Percentiles rank a stretch among this genome's conserved stretches.
Evolutionary conservation across 352 stramenopile species (phyloP).

Genomic region (Peronospora farinosa): DNA sequence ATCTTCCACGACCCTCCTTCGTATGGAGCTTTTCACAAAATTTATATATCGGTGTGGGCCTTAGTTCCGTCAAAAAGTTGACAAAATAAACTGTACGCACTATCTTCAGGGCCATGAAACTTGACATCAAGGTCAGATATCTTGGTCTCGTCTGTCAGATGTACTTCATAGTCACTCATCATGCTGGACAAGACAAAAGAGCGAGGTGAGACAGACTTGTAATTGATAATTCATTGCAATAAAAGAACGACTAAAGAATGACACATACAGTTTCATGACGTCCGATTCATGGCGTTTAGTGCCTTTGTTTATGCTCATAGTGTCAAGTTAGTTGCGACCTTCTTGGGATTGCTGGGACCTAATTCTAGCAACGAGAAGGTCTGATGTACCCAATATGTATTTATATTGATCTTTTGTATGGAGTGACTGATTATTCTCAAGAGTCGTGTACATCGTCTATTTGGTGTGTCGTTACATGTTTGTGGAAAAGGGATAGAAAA

Average conservation of each 20-base stretch:
- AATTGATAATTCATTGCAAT: neutral
- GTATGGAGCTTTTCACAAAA: conserved; percentile 59
- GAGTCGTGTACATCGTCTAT: neutral
- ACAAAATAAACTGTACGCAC: conserved; percentile 29
- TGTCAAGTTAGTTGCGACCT: neutral
- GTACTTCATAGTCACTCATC: conserved; percentile 88
- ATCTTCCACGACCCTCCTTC: conserved; percentile 91
- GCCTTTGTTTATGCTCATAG: conserved; percentile 51
- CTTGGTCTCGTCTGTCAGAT: conserved; percentile 77
- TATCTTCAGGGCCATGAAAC: conserved; percentile 80
- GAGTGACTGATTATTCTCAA: too few species aligned
- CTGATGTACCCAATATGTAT: too few species aligned
- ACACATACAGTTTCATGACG: conserved; percentile 86
- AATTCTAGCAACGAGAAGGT: too few species aligned
- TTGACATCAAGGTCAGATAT: conserved; percentile 82
- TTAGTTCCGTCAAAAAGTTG: neutral
- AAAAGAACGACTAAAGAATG: neutral
- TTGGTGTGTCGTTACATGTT: neutral
- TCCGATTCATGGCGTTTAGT: conserved; percentile 85
- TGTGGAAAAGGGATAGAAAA: too few species aligned
- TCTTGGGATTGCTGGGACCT: conserved; percentile 14
- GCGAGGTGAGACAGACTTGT: neutral
- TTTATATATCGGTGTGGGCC: too few species aligned
- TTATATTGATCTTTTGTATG: too few species aligned
- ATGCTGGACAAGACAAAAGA: conserved; percentile 41